phyloP scores from a whole-genome alignment of 129 eudicot genomes.

The Mikania micrantha region DNA sequence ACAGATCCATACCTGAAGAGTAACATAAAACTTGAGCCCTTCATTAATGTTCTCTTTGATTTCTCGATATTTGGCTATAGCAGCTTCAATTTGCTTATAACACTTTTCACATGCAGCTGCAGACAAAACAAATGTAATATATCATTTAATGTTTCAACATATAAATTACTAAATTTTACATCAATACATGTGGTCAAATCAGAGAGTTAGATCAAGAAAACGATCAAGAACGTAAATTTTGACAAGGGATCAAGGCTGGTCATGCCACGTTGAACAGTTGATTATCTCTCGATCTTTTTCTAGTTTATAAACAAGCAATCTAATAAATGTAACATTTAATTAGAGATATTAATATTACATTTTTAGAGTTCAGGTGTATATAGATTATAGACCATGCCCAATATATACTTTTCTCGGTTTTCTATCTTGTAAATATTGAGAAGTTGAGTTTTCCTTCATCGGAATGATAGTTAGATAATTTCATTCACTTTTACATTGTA shows the following conservation, averaged over 20 bases:
- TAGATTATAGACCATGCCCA: too few species aligned
- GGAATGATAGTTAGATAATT: too few species aligned
- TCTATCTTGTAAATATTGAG: too few species aligned
- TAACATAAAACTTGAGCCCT: constrained; percentile 92
- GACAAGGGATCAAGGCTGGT: neutral
- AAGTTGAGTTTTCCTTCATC: too few species aligned
- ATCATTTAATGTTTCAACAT: neutral
- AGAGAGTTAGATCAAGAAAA: neutral
- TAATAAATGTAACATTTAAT: too few species aligned
- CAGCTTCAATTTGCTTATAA: constrained; percentile 97
- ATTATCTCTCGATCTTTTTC: too few species aligned
- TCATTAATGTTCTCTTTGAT: constrained; percentile 87
- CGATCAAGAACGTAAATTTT: neutral
- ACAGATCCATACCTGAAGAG: constrained; percentile 70
- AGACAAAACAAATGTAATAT: neutral
- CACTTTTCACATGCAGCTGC: constrained; percentile 79
- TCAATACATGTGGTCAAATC: neutral
- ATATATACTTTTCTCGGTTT: too few species aligned
- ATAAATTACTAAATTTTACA: neutral
- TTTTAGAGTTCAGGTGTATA: too few species aligned
- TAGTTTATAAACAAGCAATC: too few species aligned
- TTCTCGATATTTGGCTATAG: constrained; percentile 79
- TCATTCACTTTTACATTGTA: too few species aligned
- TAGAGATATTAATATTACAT: too few species aligned
- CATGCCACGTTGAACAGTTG: neutral